Percentiles rank a stretch among this genome's conserved stretches.
Conservation (phyloP, 2,329 filamentous ascomycete genomes). For the Colletotrichum australisinense region DNA sequence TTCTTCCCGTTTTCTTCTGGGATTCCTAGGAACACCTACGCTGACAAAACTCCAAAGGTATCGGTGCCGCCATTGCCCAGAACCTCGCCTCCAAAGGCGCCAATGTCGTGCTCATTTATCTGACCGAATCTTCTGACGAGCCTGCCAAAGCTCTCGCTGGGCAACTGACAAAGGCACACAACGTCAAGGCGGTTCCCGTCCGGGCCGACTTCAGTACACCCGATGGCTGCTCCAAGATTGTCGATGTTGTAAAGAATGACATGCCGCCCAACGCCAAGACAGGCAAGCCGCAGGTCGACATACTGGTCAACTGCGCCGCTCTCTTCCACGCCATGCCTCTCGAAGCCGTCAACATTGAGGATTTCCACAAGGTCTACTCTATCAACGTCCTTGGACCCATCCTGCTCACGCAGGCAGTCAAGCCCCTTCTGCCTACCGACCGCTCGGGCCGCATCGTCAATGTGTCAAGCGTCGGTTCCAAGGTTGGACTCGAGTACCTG, state of each 20-base stretch:
- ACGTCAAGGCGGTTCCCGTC: constrained; percentile 63
- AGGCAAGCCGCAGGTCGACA: constrained; percentile 64
- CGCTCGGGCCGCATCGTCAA: constrained; percentile 69
- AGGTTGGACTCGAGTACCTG: constrained; percentile 64
- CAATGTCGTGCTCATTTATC: constrained; percentile 70
- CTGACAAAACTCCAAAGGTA: constrained; percentile 53
- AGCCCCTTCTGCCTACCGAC: constrained; percentile 66
- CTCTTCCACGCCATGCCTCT: constrained; percentile 59
- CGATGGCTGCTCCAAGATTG: constrained; percentile 63
- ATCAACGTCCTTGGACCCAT: constrained; percentile 70
- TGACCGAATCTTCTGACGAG: constrained; percentile 63
- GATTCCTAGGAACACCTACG: constrained; percentile 11
- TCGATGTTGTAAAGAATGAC: constrained; percentile 61
- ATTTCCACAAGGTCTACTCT: constrained; percentile 66
- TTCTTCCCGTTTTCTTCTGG: not conserved
- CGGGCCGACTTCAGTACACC: constrained; percentile 72
- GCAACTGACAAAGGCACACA: constrained; percentile 58
- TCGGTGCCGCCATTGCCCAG: constrained; percentile 68
- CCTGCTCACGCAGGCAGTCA: constrained; percentile 64
- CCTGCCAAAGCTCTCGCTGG: constrained; percentile 59
- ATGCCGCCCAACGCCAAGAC: constrained; percentile 54
- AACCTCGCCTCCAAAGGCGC: constrained; percentile 71
- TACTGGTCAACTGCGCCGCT: constrained; percentile 70
- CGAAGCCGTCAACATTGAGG: constrained; percentile 56
- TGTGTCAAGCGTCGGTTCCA: constrained; percentile 64